These are phyloP conservation scores for Mycosphaerella sp. DNA, from an alignment of 2,329 filamentous ascomycete genomes.

Conservation along the genomic window DNA sequence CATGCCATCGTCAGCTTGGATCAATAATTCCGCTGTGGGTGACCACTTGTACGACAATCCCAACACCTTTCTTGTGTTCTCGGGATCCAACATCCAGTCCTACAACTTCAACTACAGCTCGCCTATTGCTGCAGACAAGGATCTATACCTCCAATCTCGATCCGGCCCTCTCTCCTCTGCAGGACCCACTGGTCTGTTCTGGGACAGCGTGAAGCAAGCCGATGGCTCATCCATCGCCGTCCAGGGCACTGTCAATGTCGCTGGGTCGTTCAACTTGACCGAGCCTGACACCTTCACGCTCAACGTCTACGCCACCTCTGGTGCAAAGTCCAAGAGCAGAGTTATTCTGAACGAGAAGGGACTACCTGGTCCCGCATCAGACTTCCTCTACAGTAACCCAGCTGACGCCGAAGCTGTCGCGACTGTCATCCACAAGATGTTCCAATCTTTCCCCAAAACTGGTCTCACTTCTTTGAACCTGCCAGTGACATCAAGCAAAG, in stretches of 20 bases:
- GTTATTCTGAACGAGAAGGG: slow-evolving; percentile 50
- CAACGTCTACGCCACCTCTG: slow-evolving; percentile 54
- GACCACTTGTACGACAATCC: slow-evolving; percentile 49
- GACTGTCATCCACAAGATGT: slow-evolving; percentile 48
- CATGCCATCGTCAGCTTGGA: slow-evolving; percentile 39
- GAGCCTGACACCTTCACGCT: slow-evolving; percentile 50
- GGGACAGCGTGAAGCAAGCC: slow-evolving; percentile 49
- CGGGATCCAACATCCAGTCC: slow-evolving; percentile 48
- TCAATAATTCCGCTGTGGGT: slow-evolving; percentile 47
- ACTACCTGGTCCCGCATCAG: slow-evolving; percentile 48
- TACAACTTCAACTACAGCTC: slow-evolving; percentile 45
- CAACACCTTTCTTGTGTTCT: slow-evolving; percentile 43
- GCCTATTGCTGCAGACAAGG: slow-evolving; percentile 39
- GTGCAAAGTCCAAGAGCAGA: slow-evolving; percentile 45
- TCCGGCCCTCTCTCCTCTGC: slow-evolving; percentile 51
- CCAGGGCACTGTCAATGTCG: slow-evolving; percentile 50
- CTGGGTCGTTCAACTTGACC: slow-evolving; percentile 45
- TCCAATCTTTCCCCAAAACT: slow-evolving; percentile 40
- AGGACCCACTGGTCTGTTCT: slow-evolving; percentile 50
- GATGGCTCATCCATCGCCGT: slow-evolving; percentile 46
- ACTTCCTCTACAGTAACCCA: slow-evolving; percentile 47
- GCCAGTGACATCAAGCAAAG: slow-evolving; percentile 41
- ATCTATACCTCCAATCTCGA: slow-evolving; percentile 45
- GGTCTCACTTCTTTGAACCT: slow-evolving; percentile 48
- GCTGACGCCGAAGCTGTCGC: slow-evolving; percentile 47